Percentiles rank a stretch among this genome's conserved stretches.
Evolutionary conservation across 108 stramenopile genomes (phyloP).

Genomic region (Licmophora abbreviata): DNA sequence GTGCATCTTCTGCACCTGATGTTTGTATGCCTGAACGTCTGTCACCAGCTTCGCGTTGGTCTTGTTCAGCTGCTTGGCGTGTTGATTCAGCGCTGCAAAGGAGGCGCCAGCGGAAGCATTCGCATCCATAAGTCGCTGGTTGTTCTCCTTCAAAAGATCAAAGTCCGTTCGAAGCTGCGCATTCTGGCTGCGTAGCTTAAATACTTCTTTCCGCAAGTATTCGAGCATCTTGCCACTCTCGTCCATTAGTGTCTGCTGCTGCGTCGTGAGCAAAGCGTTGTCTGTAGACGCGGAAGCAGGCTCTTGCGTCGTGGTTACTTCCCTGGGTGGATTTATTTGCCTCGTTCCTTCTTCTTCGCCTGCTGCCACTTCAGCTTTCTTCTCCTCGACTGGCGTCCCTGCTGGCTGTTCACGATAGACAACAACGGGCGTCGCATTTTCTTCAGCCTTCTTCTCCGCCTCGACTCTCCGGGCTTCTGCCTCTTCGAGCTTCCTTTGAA

Average conservation of each 20-base stretch:
- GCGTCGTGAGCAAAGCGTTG: neutral
- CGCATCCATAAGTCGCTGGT: conserved; percentile 62
- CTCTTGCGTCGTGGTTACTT: conserved; percentile 9
- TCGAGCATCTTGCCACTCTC: conserved; percentile 73
- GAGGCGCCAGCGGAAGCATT: conserved; percentile 64
- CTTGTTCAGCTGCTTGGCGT: conserved; percentile 50
- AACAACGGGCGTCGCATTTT: conserved; percentile 17
- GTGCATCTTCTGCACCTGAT: conserved; percentile 24
- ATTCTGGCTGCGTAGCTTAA: conserved; percentile 44
- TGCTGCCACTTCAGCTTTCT: neutral
- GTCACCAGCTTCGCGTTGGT: conserved; percentile 30
- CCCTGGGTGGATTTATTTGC: conserved; percentile 21
- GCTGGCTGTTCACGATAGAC: conserved; percentile 28
- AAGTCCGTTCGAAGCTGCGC: conserved; percentile 47
- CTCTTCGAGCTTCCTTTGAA: conserved; percentile 60
- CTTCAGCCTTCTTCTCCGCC: conserved; percentile 45
- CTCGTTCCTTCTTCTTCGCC: conserved; percentile 12
- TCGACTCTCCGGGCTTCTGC: conserved; percentile 44
- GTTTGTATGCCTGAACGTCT: conserved; percentile 30
- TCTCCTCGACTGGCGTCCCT: conserved; percentile 1
- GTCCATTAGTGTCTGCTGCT: conserved; percentile 65
- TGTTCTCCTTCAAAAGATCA: conserved; percentile 58
- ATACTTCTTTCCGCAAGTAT: conserved; percentile 58
- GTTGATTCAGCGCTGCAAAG: conserved; percentile 63
- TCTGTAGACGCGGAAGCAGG: conserved; percentile 7